Evolutionary conservation across 2,329 filamentous ascomycete species (phyloP).

Genomic region (Fusarium aywerte): DNA sequence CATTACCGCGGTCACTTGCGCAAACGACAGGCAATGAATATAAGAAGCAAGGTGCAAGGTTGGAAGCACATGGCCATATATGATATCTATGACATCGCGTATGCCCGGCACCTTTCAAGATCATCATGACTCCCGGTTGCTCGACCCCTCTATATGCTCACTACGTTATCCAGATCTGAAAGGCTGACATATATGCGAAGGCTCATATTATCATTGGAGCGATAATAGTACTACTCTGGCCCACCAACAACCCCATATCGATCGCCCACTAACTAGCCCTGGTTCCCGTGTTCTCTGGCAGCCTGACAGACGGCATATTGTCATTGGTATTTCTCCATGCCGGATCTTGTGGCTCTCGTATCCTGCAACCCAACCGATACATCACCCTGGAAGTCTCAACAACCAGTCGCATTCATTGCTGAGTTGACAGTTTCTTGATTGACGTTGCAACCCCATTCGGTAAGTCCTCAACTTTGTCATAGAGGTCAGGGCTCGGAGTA

Average conservation of each 20-base stretch:
- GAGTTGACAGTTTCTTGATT: constrained; percentile 20
- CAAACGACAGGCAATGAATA: neutral
- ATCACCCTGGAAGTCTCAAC: constrained; percentile 9
- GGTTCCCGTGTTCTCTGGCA: constrained; percentile 12
- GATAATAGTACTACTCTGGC: neutral
- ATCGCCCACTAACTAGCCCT: constrained; percentile 22
- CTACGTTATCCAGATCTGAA: neutral
- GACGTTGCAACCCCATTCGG: neutral
- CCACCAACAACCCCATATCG: neutral
- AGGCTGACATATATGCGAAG: neutral
- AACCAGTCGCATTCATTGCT: constrained; percentile 27
- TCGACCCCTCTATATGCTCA: neutral
- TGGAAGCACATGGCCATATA: neutral
- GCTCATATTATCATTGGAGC: neutral
- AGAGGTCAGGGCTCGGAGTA: neutral
- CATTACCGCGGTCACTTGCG: neutral
- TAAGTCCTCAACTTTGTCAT: neutral
- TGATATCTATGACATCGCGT: neutral
- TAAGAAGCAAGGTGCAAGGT: neutral
- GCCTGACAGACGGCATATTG: neutral
- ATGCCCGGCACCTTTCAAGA: neutral
- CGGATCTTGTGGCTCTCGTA: constrained; percentile 15
- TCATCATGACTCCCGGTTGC: neutral
- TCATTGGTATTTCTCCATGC: constrained; percentile 9
- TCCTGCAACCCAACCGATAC: constrained; percentile 24